These are phyloP conservation scores for Metschnikowia gelsemii DNA, from an alignment of 805 yeast species.

Conservation along the genomic window DNA sequence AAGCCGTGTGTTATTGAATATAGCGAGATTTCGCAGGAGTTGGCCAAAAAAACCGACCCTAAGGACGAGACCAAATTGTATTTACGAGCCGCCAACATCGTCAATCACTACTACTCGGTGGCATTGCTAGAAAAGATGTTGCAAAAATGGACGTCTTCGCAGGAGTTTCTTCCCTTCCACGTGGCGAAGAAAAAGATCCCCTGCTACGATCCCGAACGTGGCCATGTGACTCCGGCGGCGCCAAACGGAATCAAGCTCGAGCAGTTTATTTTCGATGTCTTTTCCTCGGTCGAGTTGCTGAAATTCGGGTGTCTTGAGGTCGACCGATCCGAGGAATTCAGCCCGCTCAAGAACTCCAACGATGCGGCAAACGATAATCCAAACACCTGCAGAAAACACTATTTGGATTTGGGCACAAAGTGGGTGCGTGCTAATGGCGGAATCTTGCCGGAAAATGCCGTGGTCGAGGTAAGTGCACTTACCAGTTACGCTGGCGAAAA, in stretches of 20 bases:
- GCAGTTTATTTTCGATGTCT: constrained; percentile 95
- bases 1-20: constrained; percentile 93
- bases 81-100: constrained; percentile 94
- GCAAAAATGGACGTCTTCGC: constrained; percentile 68
- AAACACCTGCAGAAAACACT: constrained; percentile 68
- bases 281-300: constrained; percentile 67
- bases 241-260: constrained; percentile 94
- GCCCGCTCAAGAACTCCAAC: constrained; percentile 90
- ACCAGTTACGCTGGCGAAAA: constrained; percentile 79
- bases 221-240: constrained; percentile 56
- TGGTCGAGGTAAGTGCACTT: constrained; percentile 75
- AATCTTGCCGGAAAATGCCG: constrained; percentile 40
- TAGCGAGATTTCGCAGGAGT: constrained; percentile 77
- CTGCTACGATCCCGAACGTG: constrained; percentile 46
- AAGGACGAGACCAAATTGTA: constrained; percentile 52
- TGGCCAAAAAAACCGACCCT: constrained; percentile 65
- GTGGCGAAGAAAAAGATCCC: constrained; percentile 90
- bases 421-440: constrained; percentile 83
- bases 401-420: constrained; percentile 61
- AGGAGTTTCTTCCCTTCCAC: constrained; percentile 81
- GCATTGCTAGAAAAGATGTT: constrained; percentile 60
- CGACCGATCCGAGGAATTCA: constrained; percentile 77
- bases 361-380: constrained; percentile 85
- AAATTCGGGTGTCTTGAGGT: constrained; percentile 93
- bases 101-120: constrained; percentile 90